Percentiles rank a stretch among this genome's conserved stretches.
phyloP scores from a whole-genome alignment of 257 asterid genomes.

The Rauvolfia tetraphylla region DNA sequence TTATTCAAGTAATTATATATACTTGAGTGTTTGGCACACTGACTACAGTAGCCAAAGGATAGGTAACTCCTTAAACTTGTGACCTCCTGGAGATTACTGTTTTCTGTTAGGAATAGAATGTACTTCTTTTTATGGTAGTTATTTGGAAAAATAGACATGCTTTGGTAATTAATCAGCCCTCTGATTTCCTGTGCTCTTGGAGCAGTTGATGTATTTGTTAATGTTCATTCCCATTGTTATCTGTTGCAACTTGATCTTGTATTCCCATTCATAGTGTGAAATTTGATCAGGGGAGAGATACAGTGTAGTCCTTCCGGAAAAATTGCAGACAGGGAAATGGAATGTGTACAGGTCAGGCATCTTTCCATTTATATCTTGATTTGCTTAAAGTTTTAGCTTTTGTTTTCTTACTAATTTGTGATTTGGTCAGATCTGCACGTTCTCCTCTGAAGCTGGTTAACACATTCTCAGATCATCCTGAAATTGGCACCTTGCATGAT shows the following conservation, averaged over 20 bases:
- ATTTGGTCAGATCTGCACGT: conserved; percentile 56
- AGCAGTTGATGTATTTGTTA: background rate
- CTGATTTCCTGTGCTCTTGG: background rate
- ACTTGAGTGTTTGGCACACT: background rate
- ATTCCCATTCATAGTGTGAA: conserved; percentile 14
- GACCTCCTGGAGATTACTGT: background rate
- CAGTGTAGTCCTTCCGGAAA: conserved; percentile 92
- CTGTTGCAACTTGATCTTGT: background rate
- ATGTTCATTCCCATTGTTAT: background rate
- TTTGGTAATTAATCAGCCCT: background rate
- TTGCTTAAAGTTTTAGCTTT: background rate
- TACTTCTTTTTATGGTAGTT: background rate
- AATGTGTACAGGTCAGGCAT: conserved; percentile 74
- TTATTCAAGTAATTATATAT: background rate
- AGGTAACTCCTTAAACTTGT: background rate
- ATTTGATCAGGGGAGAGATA: conserved; percentile 62
- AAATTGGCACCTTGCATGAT: conserved; percentile 79
- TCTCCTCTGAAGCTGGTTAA: conserved; percentile 78
- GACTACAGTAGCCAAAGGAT: background rate
- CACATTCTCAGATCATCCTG: conserved; percentile 77
- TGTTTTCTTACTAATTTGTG: conserved; percentile 11
- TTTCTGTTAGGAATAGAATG: background rate
- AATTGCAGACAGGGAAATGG: conserved; percentile 91
- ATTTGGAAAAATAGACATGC: background rate
- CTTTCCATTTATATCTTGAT: conserved; percentile 14